Base-by-base conservation (phyloP, 1,139 yeast species). In the Tardiomyces blankii region DNA sequence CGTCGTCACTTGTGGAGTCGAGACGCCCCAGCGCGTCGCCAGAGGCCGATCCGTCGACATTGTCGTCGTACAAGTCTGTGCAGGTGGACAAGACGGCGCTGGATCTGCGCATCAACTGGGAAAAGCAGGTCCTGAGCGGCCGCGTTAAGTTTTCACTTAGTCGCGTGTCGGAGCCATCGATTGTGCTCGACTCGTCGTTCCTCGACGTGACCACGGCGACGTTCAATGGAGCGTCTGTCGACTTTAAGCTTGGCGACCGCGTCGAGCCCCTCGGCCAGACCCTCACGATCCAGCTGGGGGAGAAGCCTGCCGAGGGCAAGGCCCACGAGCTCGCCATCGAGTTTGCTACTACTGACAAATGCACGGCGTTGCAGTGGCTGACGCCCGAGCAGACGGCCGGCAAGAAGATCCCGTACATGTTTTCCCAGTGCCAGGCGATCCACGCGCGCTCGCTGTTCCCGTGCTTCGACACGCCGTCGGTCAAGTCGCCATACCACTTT, bases 401-500 rank as follows among this genome's bases (percentile, higher is more conserved):
- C 28, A 74, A 77, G 53, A 68, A 66, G 39, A 72, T 73, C 18
- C 93, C 94, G 2, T 84, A 86, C 62, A 73, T 88, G 55, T 88
- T 87, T 63, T 85, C 95, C 27, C 96, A 88, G 65, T 78, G 94
- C 61, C 95, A 88, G 67, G 87, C 96, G 33, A 86, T 84, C 52
- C 96, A 88, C 59, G 93, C 95, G 18, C 74, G 96, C 60, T 78
- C 94, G 21, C 72, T 88, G 56, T 81, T 83, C 67, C 96, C 96
- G 2, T 84, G 89, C 57, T 88, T 88, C 61, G 96, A 88, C 63
- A 87, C 96, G 0, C 96, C 96, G 2, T 75, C 93, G 0, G 74
- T 85, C 44, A 88, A 88, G 64, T 74, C 88, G 3, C 70, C 80
- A 0, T 84, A 74, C 60, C 65, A 69, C 16, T 78, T 82, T 55